A percentile compares a stretch with the other conserved stretches of the same genome.
These are phyloP conservation scores for Stentor coeruleus DNA, from an alignment of 73 alveolate genomes.

Conservation along the genomic window DNA sequence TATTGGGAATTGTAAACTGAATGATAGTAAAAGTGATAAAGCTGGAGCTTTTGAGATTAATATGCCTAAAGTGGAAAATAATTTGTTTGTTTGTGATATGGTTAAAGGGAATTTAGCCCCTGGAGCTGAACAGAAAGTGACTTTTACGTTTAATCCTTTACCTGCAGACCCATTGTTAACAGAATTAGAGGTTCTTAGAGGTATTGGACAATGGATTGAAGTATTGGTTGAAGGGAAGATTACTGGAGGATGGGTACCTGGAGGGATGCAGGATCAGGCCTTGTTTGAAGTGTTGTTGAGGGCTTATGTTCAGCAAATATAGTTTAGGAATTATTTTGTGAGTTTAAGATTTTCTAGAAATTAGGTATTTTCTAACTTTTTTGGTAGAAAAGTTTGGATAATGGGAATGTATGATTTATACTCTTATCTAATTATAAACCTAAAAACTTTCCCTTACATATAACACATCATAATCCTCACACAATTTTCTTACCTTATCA, in stretches of 20 bases:
- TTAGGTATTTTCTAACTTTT: constrained; percentile 40
- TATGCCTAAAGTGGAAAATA: constrained; percentile 81
- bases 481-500: too few relatives aligned
- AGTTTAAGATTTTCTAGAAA: constrained; percentile 17
- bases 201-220: constrained; percentile 96
- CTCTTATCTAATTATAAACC: too few relatives aligned
- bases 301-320: constrained; percentile 93
- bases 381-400: not conserved
- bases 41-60: constrained; percentile 87
- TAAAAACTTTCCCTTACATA: too few relatives aligned
- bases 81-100: constrained; percentile 87
- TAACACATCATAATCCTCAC: too few relatives aligned
- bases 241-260: constrained; percentile 91
- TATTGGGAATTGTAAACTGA: constrained; percentile 86
- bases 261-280: constrained; percentile 75
- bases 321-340: constrained; percentile 29
- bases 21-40: constrained; percentile 86
- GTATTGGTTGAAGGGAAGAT: constrained; percentile 82
- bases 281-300: constrained; percentile 78
- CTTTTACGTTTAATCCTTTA: constrained; percentile 92
- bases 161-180: constrained; percentile 83
- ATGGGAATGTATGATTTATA: too few relatives aligned
- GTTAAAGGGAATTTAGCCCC: constrained; percentile 81
- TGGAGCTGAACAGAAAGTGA: constrained; percentile 80
- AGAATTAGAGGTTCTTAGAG: constrained; percentile 52